Percentiles rank a stretch among this genome's conserved stretches.
Evolutionary conservation across 2,329 filamentous ascomycete genomes (phyloP).

Genomic region (Sporothrix phasma): DNA sequence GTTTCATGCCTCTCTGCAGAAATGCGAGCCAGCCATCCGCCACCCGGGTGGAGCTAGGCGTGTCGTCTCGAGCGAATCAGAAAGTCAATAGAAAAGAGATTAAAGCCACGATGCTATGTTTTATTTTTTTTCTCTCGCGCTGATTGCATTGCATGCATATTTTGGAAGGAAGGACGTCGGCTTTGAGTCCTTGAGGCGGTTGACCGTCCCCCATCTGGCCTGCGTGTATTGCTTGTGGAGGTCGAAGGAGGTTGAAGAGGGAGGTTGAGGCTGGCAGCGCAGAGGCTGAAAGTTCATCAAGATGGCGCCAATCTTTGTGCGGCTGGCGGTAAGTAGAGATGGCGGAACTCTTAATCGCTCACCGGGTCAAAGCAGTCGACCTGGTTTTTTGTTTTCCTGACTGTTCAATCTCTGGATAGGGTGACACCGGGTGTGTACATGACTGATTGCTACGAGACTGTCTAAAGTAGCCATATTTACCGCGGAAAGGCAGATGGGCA

Average conservation of each 20-base stretch:
- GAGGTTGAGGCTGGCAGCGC: not conserved
- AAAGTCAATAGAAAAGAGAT: no score
- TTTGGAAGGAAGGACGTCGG: not conserved
- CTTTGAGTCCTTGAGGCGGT: no score
- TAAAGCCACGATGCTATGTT: no score
- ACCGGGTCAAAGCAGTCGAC: not conserved
- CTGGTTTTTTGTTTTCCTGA: not conserved
- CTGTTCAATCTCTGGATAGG: no score
- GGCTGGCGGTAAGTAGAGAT: not conserved
- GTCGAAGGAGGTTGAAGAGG: not conserved
- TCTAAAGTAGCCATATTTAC: not conserved
- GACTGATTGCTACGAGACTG: not conserved
- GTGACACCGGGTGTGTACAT: not conserved
- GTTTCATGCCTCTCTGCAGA: not conserved
- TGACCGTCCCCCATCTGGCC: no score
- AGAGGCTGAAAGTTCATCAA: not conserved
- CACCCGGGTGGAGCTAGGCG: no score
- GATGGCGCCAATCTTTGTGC: not conserved
- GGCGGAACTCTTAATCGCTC: not conserved
- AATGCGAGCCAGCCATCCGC: not conserved
- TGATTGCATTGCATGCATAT: not conserved
- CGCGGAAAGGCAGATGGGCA: not conserved
- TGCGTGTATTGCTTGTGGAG: not conserved
- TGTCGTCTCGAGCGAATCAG: no score
- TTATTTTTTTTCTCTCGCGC: not conserved